Percentiles rank a stretch among this genome's conserved stretches.
These are phyloP conservation scores for Pichia eremophila DNA, from an alignment of 805 yeast species.

Conservation along the genomic window DNA sequence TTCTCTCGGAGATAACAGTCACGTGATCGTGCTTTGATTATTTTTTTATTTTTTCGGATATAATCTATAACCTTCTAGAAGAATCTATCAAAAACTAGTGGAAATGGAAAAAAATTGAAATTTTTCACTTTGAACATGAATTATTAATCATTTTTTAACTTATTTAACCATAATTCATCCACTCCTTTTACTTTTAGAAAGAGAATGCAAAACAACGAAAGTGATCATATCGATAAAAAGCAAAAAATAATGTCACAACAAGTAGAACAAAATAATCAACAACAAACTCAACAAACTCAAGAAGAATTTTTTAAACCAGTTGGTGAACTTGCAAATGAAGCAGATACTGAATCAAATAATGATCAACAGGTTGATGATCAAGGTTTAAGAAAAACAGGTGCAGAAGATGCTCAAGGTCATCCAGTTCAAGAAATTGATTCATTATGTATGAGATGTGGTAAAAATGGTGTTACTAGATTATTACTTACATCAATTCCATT, in stretches of 20 bases:
- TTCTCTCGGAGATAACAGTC: too few species aligned
- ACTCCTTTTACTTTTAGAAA: not conserved
- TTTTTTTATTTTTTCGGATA: too few species aligned
- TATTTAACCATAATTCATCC: too few species aligned
- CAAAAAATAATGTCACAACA: constrained; percentile 18
- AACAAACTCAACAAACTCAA: constrained; percentile 8
- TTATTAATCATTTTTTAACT: too few species aligned
- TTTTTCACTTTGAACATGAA: too few species aligned
- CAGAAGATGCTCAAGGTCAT: constrained; percentile 76
- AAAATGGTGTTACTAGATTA: constrained; percentile 76
- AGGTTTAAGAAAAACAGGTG: constrained; percentile 56
- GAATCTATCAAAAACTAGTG: too few species aligned
- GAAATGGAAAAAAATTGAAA: not conserved
- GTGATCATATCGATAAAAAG: constrained; percentile 16
- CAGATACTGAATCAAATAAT: constrained; percentile 32
- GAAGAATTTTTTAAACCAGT: constrained; percentile 46
- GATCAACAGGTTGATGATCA: constrained; percentile 13
- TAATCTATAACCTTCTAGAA: too few species aligned
- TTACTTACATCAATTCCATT: constrained; percentile 84
- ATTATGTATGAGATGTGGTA: constrained; percentile 89
- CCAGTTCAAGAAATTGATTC: constrained; percentile 95
- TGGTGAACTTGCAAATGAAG: constrained; percentile 48
- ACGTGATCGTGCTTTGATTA: too few species aligned
- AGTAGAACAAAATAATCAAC: not conserved
- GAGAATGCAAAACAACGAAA: not conserved